Evolutionary conservation across 176 grass and related monocot species (phyloP).

Genomic region (Aegilops speltoides): DNA sequence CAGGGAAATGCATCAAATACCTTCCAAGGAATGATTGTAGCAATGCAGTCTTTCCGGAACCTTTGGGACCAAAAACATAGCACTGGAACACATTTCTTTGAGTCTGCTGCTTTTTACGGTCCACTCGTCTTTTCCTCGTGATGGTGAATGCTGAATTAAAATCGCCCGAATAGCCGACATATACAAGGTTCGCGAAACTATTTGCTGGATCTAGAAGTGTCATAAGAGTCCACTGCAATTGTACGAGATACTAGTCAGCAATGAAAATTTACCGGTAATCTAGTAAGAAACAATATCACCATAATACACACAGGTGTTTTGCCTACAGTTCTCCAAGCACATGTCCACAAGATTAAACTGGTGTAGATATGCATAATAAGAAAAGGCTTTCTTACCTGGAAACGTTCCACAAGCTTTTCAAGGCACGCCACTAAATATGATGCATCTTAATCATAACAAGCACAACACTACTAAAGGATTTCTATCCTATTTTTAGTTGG

Average conservation of each 20-base stretch:
- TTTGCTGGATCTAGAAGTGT: slow-evolving; percentile 82
- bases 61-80: slow-evolving; percentile 87
- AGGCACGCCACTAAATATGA: not conserved
- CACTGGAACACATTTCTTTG: slow-evolving; percentile 82
- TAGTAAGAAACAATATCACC: not conserved
- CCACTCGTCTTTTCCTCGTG: slow-evolving; percentile 88
- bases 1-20: slow-evolving; percentile 25
- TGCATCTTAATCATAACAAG: not conserved
- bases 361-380: not conserved
- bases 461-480: not conserved
- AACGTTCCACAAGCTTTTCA: not conserved
- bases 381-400: not conserved
- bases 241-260: slow-evolving; percentile 6
- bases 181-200: slow-evolving; percentile 87
- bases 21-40: slow-evolving; percentile 91
- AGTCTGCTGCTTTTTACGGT: slow-evolving; percentile 87
- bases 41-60: slow-evolving; percentile 79
- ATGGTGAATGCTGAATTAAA: slow-evolving; percentile 71
- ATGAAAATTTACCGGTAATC: not conserved
- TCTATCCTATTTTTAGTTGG: not conserved
- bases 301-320: not conserved
- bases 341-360: not conserved
- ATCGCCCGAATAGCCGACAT: slow-evolving; percentile 83
- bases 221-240: slow-evolving; percentile 95
- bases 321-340: not conserved